Evolutionary conservation across 176 grass and related monocot genomes (phyloP).

Genomic region (Avena eriantha): DNA sequence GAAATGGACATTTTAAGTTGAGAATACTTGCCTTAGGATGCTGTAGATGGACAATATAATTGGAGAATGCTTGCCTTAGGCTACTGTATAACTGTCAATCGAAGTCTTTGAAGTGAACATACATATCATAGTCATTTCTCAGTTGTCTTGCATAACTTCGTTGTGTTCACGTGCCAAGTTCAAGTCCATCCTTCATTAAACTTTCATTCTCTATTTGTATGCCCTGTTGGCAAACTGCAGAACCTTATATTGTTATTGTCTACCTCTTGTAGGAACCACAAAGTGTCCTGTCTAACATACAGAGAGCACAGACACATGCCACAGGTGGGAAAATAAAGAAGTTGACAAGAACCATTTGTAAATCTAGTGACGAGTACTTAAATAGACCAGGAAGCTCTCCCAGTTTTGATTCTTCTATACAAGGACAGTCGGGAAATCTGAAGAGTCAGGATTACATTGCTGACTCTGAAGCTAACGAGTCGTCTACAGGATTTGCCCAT

Average conservation of each 20-base stretch:
- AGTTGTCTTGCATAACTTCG: conserved; percentile 21
- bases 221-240: conserved; percentile 15
- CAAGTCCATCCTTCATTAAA: conserved; percentile 24
- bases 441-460: conserved; percentile 35
- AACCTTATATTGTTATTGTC: conserved; percentile 34
- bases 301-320: conserved; percentile 39
- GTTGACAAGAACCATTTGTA: conserved; percentile 43
- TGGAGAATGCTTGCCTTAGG: conserved; percentile 1
- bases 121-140: conserved; percentile 10
- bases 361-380: conserved; percentile 40
- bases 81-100: conserved; percentile 19
- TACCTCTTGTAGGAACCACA: conserved; percentile 64
- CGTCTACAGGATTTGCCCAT: conserved; percentile 47
- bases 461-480: conserved; percentile 43
- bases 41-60: background rate
- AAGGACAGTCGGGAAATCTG: conserved; percentile 28
- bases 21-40: conserved; percentile 12
- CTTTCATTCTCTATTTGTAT: conserved; percentile 20
- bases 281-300: conserved; percentile 40
- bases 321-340: conserved; percentile 97
- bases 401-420: conserved; percentile 50
- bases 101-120: conserved; percentile 19
- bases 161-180: conserved; percentile 9
- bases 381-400: conserved; percentile 44
- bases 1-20: background rate